phyloP scores from a whole-genome alignment of 257 asterid species.

The Linaria vulgaris region DNA sequence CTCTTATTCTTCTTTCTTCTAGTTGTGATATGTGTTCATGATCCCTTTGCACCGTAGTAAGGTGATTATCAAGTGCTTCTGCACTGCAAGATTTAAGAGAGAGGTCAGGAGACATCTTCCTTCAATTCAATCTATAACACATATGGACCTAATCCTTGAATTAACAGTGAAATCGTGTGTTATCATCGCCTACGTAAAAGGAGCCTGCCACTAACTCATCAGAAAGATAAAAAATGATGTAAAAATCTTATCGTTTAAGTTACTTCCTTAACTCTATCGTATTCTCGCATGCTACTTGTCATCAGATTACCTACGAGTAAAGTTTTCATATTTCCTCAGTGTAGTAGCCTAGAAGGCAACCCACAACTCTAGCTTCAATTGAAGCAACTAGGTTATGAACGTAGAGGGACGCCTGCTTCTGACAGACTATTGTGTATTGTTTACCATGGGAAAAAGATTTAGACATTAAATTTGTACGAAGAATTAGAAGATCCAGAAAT shows the following conservation, averaged over 20 bases:
- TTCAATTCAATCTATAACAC: slow-evolving; percentile 7
- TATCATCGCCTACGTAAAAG: neutral
- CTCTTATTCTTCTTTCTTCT: slow-evolving; percentile 87
- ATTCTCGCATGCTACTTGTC: neutral
- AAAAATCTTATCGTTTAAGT: neutral
- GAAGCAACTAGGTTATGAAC: too few relatives aligned
- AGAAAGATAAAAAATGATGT: slow-evolving; percentile 11
- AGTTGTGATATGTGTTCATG: slow-evolving; percentile 83
- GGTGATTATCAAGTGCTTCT: slow-evolving; percentile 89
- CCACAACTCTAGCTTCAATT: too few relatives aligned
- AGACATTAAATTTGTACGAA: neutral
- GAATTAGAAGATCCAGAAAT: slow-evolving; percentile 17
- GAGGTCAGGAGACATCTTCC: slow-evolving; percentile 24
- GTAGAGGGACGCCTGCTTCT: neutral
- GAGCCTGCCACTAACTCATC: neutral
- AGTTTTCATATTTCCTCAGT: too few relatives aligned
- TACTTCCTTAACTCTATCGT: slow-evolving; percentile 2
- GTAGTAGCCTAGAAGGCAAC: too few relatives aligned
- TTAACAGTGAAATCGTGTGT: neutral
- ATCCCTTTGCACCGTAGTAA: slow-evolving; percentile 85
- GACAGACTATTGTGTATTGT: neutral
- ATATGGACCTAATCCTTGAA: neutral
- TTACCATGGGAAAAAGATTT: neutral
- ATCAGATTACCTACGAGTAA: neutral
- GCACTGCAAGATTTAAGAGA: slow-evolving; percentile 51